Base-by-base conservation (phyloP, 805 yeast species). In the Barnettozyma salicaria region DNA sequence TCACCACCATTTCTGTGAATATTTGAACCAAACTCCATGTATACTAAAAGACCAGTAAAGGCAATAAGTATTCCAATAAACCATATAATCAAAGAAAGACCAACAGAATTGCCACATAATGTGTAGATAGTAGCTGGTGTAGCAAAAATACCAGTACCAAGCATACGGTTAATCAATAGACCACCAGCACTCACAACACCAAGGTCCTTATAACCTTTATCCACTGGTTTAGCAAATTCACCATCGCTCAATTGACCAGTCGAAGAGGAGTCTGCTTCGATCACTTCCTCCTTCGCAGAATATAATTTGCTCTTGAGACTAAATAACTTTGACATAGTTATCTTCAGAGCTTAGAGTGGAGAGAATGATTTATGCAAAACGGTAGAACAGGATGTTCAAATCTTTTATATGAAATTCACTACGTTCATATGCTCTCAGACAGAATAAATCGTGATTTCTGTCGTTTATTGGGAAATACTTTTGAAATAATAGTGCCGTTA, bases 1-100 rank as follows among this genome's bases (percentile, higher is more conserved):
- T 85, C 95, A 48, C 92, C 95, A 47, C 95, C 95, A 52, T 84
- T 83, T 61, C 81, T 74, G 32, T 86, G 85, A 40, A 82, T 75
- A 29, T 80, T 79, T 5, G 82, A 73, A 12, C 94, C 94, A 56
- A 81, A 80, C 54, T 83, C 92, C 77, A 83, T 75, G 58, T 83
- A 84, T 4, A 80, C 86, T 52, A 75, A 69, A 48, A 80, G 58
- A 24, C 82, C 82, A 23, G 76, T 58, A 8, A 72, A 60, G 4
- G 90, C 82, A 46, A 83, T 83, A 24, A 79, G 45, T 7, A 85
- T 71, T 32, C 94, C 94, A 12, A 76, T 77, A 19, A 73, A 73
- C 90, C 92, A 84, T 58, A 84, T 66, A 46, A 84, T 65, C 40
- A 84, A 61, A 3, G 86, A 61, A 21, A 82, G 60, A 17, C 94